Base-by-base conservation (phyloP, 108 stramenopile species). In the Conticribra weissflogii region DNA sequence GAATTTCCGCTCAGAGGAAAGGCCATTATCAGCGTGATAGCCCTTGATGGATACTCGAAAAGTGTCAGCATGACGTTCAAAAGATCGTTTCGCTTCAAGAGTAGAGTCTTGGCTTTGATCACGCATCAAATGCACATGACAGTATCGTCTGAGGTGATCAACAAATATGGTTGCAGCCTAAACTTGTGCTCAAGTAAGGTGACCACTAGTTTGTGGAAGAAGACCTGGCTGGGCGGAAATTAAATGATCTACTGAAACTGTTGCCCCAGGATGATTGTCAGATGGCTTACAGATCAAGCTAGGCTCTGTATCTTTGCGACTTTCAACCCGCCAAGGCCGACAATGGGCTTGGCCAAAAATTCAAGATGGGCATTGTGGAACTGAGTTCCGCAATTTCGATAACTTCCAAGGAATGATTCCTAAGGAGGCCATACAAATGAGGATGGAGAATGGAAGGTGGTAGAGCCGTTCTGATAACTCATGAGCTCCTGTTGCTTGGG, bases 111-210 rank as follows among this genome's bases (percentile, higher is more conserved):
- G 19, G 1, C 61, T 68, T 5, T 71, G 36, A 46, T 53, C 24
- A 7, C 51, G 31, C 54, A 80, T 81, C 32, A 68, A 66, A 8
- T 74, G 55, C 25, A 76, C 57, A 27, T 58, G 36, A 12, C 5
- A 9, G 8, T 9, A 41, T 5, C 12, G 68, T 28, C 76, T 63
- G 15, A 77, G 77, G 41, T 83, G 80, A 64, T 83, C 80, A 19
- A 81, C 76, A 71, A 87, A 84, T 48, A 74, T 72, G n/a, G 68
- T 51, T 9, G 76, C 81, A 12, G 70, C 76, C 54, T 47, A 15
- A 15, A 82, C 79, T 28, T 78, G 57, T 17, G 61, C 19, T 19
- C 36, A 54, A 0, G 83, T 82, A 0, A 81, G 22, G 21, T 25
- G 27, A 14, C 81, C 84, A 3, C 63, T 48, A 45, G 80, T 52